Evolutionary conservation across 306 rosid species (phyloP), one percentile per base, ranked within the genome.

Genomic region (Crataegus laevigata): DNA sequence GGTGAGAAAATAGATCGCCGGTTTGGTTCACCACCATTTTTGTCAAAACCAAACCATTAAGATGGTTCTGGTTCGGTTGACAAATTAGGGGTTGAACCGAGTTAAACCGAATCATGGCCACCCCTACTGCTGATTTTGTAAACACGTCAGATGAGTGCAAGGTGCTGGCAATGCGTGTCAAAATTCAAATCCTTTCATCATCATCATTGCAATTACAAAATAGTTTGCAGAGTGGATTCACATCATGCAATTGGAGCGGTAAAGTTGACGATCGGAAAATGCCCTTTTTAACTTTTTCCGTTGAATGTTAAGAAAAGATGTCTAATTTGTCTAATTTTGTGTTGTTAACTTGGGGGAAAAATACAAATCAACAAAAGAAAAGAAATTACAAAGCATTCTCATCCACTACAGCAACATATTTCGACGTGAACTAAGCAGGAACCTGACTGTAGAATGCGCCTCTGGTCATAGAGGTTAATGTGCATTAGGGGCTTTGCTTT

Each of bases 401-500:
- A 73, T 19, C 28, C 29, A 22, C 22, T 40, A 38, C 8, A 3
- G 69, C 18, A 40, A 60, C 68, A 18, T 28, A 60, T 42, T 40
- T 73, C 28, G n/a, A 38, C 22, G 11, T 8, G 24, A 51, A 11
- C 66, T 3, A 55, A 60, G 58, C 21, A 59, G 69, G 43, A 28
- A 43, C 58, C 77, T 38, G 69, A 26, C 42, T 3, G n/a, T 26
- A 26, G 69, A 42, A 26, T 73, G 30, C 40, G 8, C 29, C 59
- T 42, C 29, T 11, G n/a, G 68, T 59, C 60, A 42, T 11, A 19
- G 18, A 18, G 7, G 40, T 74, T 65, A 26, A 8, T 14, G 72
- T 68, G 70, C 78, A 84, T 84, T 77, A 89, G 11, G 78, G 51
- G 82, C 84, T 85, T 6, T 80, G 89, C 79, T 84, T 89, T 67